Base-by-base conservation (phyloP, 805 yeast genomes). In the Ascoidea asiatica region DNA sequence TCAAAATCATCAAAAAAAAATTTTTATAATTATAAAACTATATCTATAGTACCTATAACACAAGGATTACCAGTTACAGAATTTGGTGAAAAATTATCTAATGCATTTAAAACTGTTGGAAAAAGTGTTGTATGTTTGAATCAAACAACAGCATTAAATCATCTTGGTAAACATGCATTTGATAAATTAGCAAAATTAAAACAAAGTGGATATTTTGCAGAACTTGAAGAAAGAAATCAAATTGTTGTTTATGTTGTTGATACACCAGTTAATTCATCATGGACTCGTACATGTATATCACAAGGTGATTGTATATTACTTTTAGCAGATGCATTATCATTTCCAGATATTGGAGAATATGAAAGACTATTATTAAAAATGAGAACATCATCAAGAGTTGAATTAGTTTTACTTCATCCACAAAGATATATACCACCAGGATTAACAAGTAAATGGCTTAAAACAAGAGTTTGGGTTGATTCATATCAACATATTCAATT, bases 301-400 rank as follows among this genome's bases (percentile, higher is more conserved):
- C 97, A 90, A 60, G 97, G 95, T 17, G 97, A 90, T 60, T 89
- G 97, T 64, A 77, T 90, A n/a, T 65, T 92, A 29, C 64, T 92
- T 17, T 61, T 92, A 15, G 97, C 97, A 0, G 89, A 90, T 63
- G 94, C 96, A 0, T 66, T 72, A 5, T 74, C 79, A 18, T 73
- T 74, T 22, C 80, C 92, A 0, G 74, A 73, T 23, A 69, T 86
- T 39, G 95, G 97, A 4, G 97, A 88, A 43, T 88, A 79, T 56
- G 98, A 90, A 60, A 67, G 81, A 43, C 59, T 88, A 20, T 61
- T 90, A 11, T 69, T 87, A 21, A 80, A 82, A 50, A 70, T 81
- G 38, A 83, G 81, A 50, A 82, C 95, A 0, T 77, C 92, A 0
- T 94, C 97, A 0, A 69, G 95, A 54, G 84, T 95, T 0, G 97